Evolutionary conservation across 2,329 filamentous ascomycete genomes (phyloP), one percentile per base, ranked within the genome.

Genomic region (Scedosporium minutisporum): DNA sequence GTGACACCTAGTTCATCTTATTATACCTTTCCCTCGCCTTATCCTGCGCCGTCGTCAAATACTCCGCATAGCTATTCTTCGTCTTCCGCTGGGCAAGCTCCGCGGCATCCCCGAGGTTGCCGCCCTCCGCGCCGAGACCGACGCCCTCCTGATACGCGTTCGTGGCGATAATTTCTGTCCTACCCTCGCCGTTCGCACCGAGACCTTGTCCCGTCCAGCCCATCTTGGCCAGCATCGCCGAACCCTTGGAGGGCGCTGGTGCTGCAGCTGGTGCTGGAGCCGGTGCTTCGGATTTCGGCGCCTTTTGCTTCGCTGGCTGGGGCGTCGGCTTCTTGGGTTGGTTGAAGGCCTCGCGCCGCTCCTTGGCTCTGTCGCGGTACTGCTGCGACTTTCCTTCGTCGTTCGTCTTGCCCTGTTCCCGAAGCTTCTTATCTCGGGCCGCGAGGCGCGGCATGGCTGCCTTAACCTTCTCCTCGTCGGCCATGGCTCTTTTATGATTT

Each of bases 201-300:
- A 90, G 76, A 0, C 88, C 87, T 63, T 81, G 78, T 7, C 88
- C 87, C 23, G 77, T 84, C 87, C 87, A 90, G 27, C 88, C 88
- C 84, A 89, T 88, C 76, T 90, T 90, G 46, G 85, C 84, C 46
- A 91, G 77, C 69, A 90, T 79, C 3, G 84, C 83, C 0, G 85
- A 85, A 12, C 87, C 87, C 71, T 87, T 89, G 42, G 84, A 86
- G 64, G 78, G 74, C 59, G 71, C 70, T 6, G 78, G 73, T 38
- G 75, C 72, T 6, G 71, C 62, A 1, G 62, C 16, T 1, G 70
- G 64, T 4, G 68, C 41, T 70, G 18, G 68, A 67, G 65, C 62
- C 6, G 73, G 68, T 64, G 9, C 53, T 78, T 77, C 21, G 74
- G 68, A 62, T 79, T 76, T 48, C 71, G 67, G 64, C 61, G 58